Evolutionary conservation across 805 yeast species (phyloP).

Genomic region (Barnettozyma salicaria): DNA sequence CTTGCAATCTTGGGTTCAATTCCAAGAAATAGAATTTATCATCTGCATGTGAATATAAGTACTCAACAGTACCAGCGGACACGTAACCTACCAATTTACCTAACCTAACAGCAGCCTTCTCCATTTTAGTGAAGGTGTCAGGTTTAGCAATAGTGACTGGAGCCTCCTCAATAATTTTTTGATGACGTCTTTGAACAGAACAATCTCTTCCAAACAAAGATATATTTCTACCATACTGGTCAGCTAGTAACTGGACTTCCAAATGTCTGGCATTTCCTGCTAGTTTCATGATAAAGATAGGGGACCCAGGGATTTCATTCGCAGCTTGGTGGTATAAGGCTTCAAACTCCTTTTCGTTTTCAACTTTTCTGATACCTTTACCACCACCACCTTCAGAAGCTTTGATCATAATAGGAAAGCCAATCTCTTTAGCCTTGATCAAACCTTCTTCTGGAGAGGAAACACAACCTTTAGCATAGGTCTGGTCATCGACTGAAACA

Average conservation of each 20-base stretch:
- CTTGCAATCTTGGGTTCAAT: conserved; percentile 97
- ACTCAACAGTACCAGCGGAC: conserved; percentile 98
- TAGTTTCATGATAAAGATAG: conserved; percentile 93
- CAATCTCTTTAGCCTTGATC: conserved; percentile 75
- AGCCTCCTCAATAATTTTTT: conserved; percentile 98
- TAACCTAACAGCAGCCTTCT: conserved; percentile 92
- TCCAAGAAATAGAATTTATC: conserved; percentile 95
- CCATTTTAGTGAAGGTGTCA: conserved; percentile 87
- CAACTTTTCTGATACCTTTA: conserved; percentile 98
- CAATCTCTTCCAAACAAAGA: conserved; percentile 98
- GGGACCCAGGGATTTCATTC: conserved; percentile 97
- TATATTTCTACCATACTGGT: conserved; percentile 96
- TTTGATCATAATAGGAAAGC: conserved; percentile 98
- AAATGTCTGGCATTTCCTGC: conserved; percentile 98
- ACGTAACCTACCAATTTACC: conserved; percentile 97
- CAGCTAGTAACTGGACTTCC: conserved; percentile 96
- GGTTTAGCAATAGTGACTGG: conserved; percentile 93
- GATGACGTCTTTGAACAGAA: conserved; percentile 99
- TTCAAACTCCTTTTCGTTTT: conserved; percentile 69
- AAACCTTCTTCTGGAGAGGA: conserved; percentile 84
- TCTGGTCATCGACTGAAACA: conserved; percentile 82
- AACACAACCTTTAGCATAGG: conserved; percentile 87
- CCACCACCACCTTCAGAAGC: conserved; percentile 99
- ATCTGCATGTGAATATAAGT: conserved; percentile 88
- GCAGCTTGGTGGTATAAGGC: conserved; percentile 87